Evolutionary conservation across 257 asterid species (phyloP), one percentile per base, ranked within the genome.

Genomic region (Linaria vulgaris): DNA sequence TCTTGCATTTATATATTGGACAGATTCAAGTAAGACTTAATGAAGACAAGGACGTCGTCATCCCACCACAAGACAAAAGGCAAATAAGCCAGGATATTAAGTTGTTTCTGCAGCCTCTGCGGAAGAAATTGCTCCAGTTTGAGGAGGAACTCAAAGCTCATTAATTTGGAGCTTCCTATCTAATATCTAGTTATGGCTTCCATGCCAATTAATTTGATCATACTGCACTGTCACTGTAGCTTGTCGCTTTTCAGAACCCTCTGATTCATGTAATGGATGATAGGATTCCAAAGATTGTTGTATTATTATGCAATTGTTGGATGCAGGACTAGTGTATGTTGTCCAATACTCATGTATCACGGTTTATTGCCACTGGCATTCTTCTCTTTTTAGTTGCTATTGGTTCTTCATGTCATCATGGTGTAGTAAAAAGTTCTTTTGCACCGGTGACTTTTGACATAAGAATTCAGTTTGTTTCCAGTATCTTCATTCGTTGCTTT

Each of bases 61-160:
- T 88, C 30, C n/a, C 56, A 3, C 68, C 56, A 6, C 75, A 83
- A 72, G 95, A 82, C 25, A 80, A 82, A 88, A 79, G 46, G 74
- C 85, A 43, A 55, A 72, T 90, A 24, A 61, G 31, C 23, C 64
- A 76, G 43, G 96, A 86, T 58, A 60, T 91, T 56, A 84, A 78
- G 48, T 66, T 65, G 46, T 84, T 84, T 66, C 46, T 88, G 80
- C 83, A 72, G 79, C 98, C 96, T 6, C 76, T 91, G 45, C 81
- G 75, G 19, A 81, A 84, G 78, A 84, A 79, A 54, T 56, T 91
- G 73, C 70, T 56, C 13, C 77, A 72, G 58, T 91, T 91, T 56
- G 98, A 91, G 84, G 80, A 76, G 81, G 96, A 91, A 74, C 91
- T 91, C 61, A 86, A 88, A 77, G 82, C 69, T n/a, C 70, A 56